These are phyloP conservation scores for Ceriops zippeliana DNA, from an alignment of 345 rosid species.

Conservation along the genomic window DNA sequence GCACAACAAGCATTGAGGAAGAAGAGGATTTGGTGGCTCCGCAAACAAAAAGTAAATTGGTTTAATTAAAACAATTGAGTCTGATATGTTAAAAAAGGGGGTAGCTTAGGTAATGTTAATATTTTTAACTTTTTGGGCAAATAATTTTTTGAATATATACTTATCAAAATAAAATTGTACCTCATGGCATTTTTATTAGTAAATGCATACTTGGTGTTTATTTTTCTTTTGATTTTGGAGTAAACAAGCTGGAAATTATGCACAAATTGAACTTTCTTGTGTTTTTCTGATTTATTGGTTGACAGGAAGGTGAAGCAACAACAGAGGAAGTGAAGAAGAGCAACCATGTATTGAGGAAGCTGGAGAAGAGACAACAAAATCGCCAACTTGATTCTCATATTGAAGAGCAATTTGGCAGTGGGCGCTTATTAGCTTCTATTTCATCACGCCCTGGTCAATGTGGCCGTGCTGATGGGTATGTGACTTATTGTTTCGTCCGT, in stretches of 20 bases:
- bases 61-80: too few relatives aligned
- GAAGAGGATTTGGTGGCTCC: too few relatives aligned
- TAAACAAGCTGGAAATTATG: background rate
- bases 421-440: slow-evolving; percentile 64
- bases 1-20: too few relatives aligned
- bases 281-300: background rate
- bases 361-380: slow-evolving; percentile 45
- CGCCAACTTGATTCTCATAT: slow-evolving; percentile 62
- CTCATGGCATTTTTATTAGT: too few relatives aligned
- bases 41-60: too few relatives aligned
- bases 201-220: too few relatives aligned
- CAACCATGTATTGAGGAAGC: slow-evolving; percentile 50
- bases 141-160: too few relatives aligned
- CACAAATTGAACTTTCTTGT: background rate
- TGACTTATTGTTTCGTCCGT: background rate
- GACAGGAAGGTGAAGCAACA: slow-evolving; percentile 49
- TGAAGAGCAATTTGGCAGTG: slow-evolving; percentile 66
- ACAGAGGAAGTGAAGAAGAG: slow-evolving; percentile 61
- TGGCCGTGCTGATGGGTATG: slow-evolving; percentile 77
- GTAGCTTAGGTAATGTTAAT: too few relatives aligned
- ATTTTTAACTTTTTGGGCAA: too few relatives aligned
- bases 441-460: slow-evolving; percentile 79
- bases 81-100: too few relatives aligned
- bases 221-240: background rate
- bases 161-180: too few relatives aligned